Percentiles rank a stretch among this genome's conserved stretches.
These are phyloP conservation scores for Bipolaris oryzae DNA, from an alignment of 2,329 filamentous ascomycete species.

Conservation along the genomic window DNA sequence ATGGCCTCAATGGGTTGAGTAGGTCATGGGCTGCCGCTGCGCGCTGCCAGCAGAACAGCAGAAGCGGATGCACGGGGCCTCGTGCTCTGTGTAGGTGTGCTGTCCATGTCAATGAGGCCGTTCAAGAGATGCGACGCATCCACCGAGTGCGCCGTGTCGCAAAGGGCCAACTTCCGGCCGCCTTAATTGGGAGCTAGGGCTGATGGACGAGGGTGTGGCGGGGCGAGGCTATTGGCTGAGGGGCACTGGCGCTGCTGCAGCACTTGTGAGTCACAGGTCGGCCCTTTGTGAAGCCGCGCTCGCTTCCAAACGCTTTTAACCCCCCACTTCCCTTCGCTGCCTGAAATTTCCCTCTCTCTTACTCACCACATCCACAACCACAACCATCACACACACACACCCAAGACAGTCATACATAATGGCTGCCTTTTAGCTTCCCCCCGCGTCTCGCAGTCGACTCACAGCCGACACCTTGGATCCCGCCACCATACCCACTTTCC, in stretches of 20 bases:
- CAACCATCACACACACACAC: conserved; percentile 24
- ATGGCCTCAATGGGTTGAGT: neutral
- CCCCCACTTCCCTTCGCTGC: conserved; percentile 38
- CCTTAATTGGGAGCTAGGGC: conserved; percentile 18
- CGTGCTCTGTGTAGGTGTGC: neutral
- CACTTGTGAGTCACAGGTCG: conserved; percentile 27
- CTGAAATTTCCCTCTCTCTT: conserved; percentile 38
- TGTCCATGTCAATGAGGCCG: neutral
- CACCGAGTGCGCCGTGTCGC: conserved; percentile 2
- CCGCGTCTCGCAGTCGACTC: conserved; percentile 33
- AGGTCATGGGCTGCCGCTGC: neutral
- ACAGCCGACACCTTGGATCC: conserved; percentile 42
- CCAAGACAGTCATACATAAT: conserved; percentile 48
- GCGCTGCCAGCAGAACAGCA: too few species aligned
- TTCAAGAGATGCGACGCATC: neutral
- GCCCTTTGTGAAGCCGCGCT: conserved; percentile 19
- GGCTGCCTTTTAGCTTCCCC: conserved; percentile 48
- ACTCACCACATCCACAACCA: conserved; percentile 25
- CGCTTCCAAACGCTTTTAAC: conserved; percentile 33
- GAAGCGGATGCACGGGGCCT: neutral
- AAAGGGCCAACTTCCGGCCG: conserved; percentile 6
- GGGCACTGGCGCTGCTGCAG: conserved; percentile 21
- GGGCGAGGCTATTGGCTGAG: conserved; percentile 15
- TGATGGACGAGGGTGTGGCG: conserved; percentile 16
- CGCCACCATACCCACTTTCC: conserved; percentile 27